phyloP scores from a whole-genome alignment of 441 rosid genomes.

The Bruguiera hainesii region DNA sequence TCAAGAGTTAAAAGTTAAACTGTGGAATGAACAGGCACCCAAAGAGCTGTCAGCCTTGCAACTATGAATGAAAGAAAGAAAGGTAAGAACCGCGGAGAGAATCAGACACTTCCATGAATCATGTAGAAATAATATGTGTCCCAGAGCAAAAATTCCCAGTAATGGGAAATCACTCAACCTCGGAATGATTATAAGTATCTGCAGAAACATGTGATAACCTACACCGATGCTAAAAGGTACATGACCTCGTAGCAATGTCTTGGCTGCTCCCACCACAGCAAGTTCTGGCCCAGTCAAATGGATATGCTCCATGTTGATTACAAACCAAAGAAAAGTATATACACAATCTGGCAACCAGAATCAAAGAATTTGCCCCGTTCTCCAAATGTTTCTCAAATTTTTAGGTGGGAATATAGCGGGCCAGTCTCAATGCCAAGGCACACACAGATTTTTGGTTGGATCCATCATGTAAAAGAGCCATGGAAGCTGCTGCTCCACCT shows the following conservation, averaged over 20 bases:
- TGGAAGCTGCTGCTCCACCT: conserved; percentile 22
- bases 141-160: conserved; percentile 38
- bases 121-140: conserved; percentile 13
- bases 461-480: conserved; percentile 26
- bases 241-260: conserved; percentile 20
- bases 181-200: conserved; percentile 20
- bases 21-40: too few relatives aligned
- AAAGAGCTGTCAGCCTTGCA: too few relatives aligned
- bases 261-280: conserved; percentile 23
- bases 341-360: conserved; percentile 34
- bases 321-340: conserved; percentile 33
- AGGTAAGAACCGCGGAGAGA: not conserved
- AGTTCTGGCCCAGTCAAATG: conserved; percentile 22
- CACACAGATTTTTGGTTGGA: conserved; percentile 23
- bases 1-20: not conserved
- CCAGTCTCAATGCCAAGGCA: conserved; percentile 18
- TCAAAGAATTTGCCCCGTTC: conserved; percentile 28
- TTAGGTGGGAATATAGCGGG: conserved; percentile 16
- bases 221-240: conserved; percentile 18
- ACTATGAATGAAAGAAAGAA: not conserved
- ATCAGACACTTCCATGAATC: not conserved
- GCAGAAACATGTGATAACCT: conserved; percentile 18
- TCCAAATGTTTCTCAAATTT: conserved; percentile 9
- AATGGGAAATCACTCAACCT: conserved; percentile 27
- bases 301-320: conserved; percentile 22